Evolutionary conservation across 345 rosid genomes (phyloP), one percentile per base, ranked within the genome.

Genomic region (Leavenworthia alabamica): DNA sequence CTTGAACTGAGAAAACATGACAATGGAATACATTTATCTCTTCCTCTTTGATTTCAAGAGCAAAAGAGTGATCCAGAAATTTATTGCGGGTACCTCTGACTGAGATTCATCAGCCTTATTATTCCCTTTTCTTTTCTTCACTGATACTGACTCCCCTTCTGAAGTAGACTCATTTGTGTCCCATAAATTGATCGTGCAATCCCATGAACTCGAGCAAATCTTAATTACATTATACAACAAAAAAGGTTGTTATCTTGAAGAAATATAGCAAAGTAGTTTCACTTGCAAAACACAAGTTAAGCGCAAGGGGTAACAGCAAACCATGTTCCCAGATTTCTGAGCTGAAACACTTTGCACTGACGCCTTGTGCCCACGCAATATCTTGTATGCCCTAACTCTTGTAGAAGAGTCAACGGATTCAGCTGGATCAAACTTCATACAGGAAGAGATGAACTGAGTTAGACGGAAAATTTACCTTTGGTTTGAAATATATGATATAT

Each of bases 131-230:
- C 97, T 83, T 81, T 80, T 94, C 83, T 94, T 94, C 50, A 80
- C 51, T 35, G 95, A 64, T 62, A 87, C 89, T 35, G 63, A 62
- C 49, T 79, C 77, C 44, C 84, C 87, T 29, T 74, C 83, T 11
- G 70, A 63, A 53, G 65, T 79, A 31, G 87, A 65, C 23, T 78
- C 75, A 76, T 71, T 73, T 17, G 87, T 77, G 77, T 56, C 53
- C 99, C 99, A 94, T 46, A 94, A 65, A 65, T 88, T 86, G 64
- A 94, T 81, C 0, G 83, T 81, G 65, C 82, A 84, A 81, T 94
- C 99, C 96, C 97, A 90, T 22, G 99, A 90, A 72, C 99, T 86
- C 6, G 97, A 89, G 77, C 97, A 87, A 66, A 92, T 47, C 98
- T 92, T 71, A 28, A 23, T 50, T 49, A 41, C 46, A 62, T 63